These are phyloP conservation scores for Hemisphaericaspora subhashii DNA, from an alignment of 1,139 yeast genomes.

Conservation along the genomic window DNA sequence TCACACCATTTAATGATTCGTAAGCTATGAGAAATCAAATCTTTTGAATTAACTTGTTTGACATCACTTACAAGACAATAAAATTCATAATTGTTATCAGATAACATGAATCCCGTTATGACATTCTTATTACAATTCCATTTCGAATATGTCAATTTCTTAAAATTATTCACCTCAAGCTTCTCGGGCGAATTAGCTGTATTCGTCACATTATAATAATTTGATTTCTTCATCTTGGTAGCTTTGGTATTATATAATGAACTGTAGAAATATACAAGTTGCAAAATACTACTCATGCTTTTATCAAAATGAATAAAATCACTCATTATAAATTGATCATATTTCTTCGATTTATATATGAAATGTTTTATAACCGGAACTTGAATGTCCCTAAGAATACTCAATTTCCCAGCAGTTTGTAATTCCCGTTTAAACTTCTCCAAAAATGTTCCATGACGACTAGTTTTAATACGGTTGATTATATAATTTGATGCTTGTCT, in stretches of 20 bases:
- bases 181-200: constrained; percentile 10
- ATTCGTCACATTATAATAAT: constrained; percentile 7
- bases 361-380: constrained; percentile 72
- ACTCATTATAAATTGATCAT: constrained; percentile 40
- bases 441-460: constrained; percentile 33
- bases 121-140: constrained; percentile 22
- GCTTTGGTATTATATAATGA: constrained; percentile 30
- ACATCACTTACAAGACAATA: constrained; percentile 40
- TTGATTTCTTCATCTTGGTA: constrained; percentile 18
- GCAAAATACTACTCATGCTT: constrained; percentile 19
- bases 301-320: constrained; percentile 21
- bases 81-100: constrained; percentile 37
- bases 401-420: constrained; percentile 17
- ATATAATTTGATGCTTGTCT: constrained; percentile 59
- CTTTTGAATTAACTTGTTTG: constrained; percentile 27
- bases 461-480: constrained; percentile 42
- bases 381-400: constrained; percentile 45
- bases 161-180: constrained; percentile 17
- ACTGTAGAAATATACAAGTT: constrained; percentile 34
- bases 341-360: constrained; percentile 66
- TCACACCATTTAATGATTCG: constrained; percentile 43
- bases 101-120: constrained; percentile 40
- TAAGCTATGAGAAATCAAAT: constrained; percentile 33
- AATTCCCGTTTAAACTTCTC: constrained; percentile 40
- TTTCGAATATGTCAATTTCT: constrained; percentile 36